Evolutionary conservation across 1,284 basidiomycete genomes (phyloP).

Genomic region (Puccinia horiana): DNA sequence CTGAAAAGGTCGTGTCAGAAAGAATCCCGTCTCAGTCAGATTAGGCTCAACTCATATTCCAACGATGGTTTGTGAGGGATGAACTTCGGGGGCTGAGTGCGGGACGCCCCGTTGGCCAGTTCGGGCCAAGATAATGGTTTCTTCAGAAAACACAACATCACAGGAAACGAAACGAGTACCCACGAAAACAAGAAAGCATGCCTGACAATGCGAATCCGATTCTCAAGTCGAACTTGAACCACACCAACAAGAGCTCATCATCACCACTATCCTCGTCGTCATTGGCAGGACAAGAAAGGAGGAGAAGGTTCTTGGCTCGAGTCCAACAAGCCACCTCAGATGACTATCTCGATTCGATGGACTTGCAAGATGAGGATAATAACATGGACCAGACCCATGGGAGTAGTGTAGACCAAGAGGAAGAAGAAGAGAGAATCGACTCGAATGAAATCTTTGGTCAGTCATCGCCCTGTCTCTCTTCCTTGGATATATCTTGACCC

Average conservation of each 20-base stretch:
- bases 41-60: too few relatives aligned
- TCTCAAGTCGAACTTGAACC: constrained; percentile 5
- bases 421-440: constrained; percentile 24
- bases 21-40: too few relatives aligned
- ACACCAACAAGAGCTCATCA: not conserved
- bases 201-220: constrained; percentile 9
- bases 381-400: too few relatives aligned
- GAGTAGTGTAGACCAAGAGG: not conserved
- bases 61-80: too few relatives aligned
- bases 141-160: too few relatives aligned
- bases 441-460: constrained; percentile 23
- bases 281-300: not conserved
- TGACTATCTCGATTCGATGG: not conserved
- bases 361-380: not conserved
- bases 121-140: too few relatives aligned
- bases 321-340: not conserved
- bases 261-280: not conserved
- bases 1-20: too few relatives aligned
- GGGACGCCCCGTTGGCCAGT: too few relatives aligned
- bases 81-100: too few relatives aligned
- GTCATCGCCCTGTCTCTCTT: not conserved
- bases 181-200: too few relatives aligned
- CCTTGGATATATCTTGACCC: not conserved
- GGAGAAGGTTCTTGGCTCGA: not conserved
- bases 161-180: too few relatives aligned